Base-by-base conservation (phyloP, 2,329 filamentous ascomycete genomes). In the Ceratocystis huliohia region DNA sequence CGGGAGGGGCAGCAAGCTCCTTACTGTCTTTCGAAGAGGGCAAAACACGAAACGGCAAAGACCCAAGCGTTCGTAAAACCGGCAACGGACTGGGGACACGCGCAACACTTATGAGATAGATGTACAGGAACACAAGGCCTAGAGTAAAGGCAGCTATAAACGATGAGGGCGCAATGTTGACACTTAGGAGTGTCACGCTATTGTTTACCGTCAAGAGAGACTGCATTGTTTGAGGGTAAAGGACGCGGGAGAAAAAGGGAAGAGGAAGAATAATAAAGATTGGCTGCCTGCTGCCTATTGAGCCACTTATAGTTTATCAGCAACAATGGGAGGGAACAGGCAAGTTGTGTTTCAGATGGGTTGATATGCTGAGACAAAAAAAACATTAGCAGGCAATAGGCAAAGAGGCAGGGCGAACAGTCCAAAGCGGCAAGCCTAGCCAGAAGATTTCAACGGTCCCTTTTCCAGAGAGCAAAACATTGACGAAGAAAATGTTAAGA, bases 131-230 rank as follows among this genome's bases (percentile, higher is more conserved):
- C 72, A 80, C 75, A 70, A 84, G 75, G 63, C 77, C 72, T 37
- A 84, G 71, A 67, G 77, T 74, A 68, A 84, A 72, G 33, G 78
- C 77, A 68, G 80, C 80, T 70, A 85, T 75, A 72, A 81, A 84
- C 66, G 81, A 82, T 73, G 80, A 81, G 28, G 83, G 82, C 50
- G 82, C 81, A 73, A 85, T 80, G 71, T 77, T 80, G 72, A 85
- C 77, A 74, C 79, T 84, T 73, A 85, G 73, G 70, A 85, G 78
- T 67, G 82, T 82, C 73, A 85, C 78, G 79, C 84, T 81, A 74
- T 82, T 85, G 75, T 84, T 82, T 70, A 85, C 79, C 65, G 81
- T 82, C 70, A 85, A 75, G 73, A 85, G 76, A 68, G 82, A 82
- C 77, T 79, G 80, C 82, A 84, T 84, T 72, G 75, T 75, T 74